These are phyloP conservation scores for Acacia acuminata DNA, from an alignment of 306 rosid genomes.

Conservation along the genomic window DNA sequence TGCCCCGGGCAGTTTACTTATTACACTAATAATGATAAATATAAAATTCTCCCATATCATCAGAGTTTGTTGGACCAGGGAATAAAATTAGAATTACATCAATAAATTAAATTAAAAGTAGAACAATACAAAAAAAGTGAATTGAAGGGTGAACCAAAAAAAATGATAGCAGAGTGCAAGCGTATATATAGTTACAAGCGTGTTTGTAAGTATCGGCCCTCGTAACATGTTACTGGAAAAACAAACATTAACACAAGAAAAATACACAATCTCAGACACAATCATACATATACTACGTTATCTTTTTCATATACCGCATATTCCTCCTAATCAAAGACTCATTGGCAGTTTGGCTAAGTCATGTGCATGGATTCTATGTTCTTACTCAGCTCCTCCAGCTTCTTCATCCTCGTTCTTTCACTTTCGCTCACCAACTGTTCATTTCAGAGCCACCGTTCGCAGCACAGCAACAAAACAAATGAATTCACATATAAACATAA, in stretches of 20 bases:
- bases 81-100: slow-evolving; percentile 49
- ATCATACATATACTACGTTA: slow-evolving; percentile 61
- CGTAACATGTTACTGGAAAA: slow-evolving; percentile 61
- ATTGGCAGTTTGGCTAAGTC: slow-evolving; percentile 41
- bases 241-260: slow-evolving; percentile 54
- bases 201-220: slow-evolving; percentile 56
- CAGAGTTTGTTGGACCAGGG: slow-evolving; percentile 17
- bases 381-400: slow-evolving; percentile 99
- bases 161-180: slow-evolving; percentile 45
- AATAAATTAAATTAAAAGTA: slow-evolving; percentile 45
- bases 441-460: slow-evolving; percentile 39
- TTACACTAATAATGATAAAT: slow-evolving; percentile 10
- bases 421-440: slow-evolving; percentile 68
- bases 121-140: slow-evolving; percentile 43
- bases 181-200: slow-evolving; percentile 79
- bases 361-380: slow-evolving; percentile 76
- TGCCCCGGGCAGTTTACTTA: not conserved
- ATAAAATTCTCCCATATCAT: slow-evolving; percentile 12
- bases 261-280: slow-evolving; percentile 70
- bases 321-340: slow-evolving; percentile 74
- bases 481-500: not conserved
- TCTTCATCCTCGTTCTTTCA: slow-evolving; percentile 96
- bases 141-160: slow-evolving; percentile 1
- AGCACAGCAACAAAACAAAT: not conserved
- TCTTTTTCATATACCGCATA: slow-evolving; percentile 80